These are phyloP conservation scores for Paracoccidioides lutzii DNA, from an alignment of 2,329 filamentous ascomycete genomes.

Conservation along the genomic window DNA sequence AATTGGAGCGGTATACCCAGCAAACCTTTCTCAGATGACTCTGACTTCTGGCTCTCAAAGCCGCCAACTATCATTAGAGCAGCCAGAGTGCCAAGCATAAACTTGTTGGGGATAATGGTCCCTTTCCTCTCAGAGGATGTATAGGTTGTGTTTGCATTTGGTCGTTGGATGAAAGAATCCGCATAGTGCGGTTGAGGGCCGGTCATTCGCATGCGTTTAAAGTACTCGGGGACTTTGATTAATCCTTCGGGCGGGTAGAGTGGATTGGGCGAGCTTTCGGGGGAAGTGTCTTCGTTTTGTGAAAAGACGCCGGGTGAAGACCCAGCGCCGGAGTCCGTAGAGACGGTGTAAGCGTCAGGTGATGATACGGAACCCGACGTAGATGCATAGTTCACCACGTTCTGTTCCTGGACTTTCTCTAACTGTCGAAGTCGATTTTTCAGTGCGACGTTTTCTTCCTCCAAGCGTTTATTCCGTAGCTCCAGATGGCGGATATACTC, in stretches of 20 bases:
- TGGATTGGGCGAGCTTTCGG: slow-evolving; percentile 21
- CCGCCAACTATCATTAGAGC: slow-evolving; percentile 87
- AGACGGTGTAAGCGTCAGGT: slow-evolving; percentile 27
- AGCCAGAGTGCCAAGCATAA: slow-evolving; percentile 87
- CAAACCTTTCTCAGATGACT: slow-evolving; percentile 52
- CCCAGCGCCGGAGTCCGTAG: slow-evolving; percentile 23
- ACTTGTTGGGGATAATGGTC: slow-evolving; percentile 50
- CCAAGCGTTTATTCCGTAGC: slow-evolving; percentile 69
- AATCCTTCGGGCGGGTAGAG: slow-evolving; percentile 30
- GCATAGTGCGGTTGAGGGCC: slow-evolving; percentile 24
- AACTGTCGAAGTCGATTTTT: slow-evolving; percentile 70
- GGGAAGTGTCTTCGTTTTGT: slow-evolving; percentile 24
- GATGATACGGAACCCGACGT: slow-evolving; percentile 31
- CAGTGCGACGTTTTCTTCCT: slow-evolving; percentile 68
- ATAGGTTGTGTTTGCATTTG: slow-evolving; percentile 13
- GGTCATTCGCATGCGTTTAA: slow-evolving; percentile 29
- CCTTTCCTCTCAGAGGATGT: slow-evolving; percentile 31
- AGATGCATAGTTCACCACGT: slow-evolving; percentile 24
- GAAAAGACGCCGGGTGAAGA: slow-evolving; percentile 31
- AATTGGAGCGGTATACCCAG: slow-evolving; percentile 51
- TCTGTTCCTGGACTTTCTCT: slow-evolving; percentile 44
- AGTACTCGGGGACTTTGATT: slow-evolving; percentile 32
- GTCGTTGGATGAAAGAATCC: slow-evolving; percentile 27
- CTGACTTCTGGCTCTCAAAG: slow-evolving; percentile 47
- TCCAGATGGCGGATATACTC: slow-evolving; percentile 93